These are phyloP conservation scores for Arachnomyces sp. DNA, from an alignment of 2,329 filamentous ascomycete species.

Conservation along the genomic window DNA sequence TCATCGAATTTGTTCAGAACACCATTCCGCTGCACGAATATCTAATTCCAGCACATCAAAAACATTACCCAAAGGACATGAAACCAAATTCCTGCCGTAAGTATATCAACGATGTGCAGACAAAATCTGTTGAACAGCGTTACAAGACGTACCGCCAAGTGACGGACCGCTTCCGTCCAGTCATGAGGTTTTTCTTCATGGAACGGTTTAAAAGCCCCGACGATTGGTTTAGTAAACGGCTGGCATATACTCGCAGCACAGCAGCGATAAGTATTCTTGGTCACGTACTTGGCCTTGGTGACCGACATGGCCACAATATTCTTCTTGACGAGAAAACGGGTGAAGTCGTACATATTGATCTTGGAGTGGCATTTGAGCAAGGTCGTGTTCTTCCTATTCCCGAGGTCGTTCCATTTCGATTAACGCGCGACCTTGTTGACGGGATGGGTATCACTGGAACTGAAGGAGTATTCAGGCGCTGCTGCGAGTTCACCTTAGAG, in stretches of 20 bases:
- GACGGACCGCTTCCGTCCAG: slow-evolving; percentile 75
- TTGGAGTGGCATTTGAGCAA: slow-evolving; percentile 95
- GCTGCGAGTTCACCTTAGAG: slow-evolving; percentile 94
- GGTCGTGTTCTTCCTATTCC: slow-evolving; percentile 91
- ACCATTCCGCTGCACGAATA: slow-evolving; percentile 90
- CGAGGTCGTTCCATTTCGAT: slow-evolving; percentile 88
- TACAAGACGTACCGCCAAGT: slow-evolving; percentile 71
- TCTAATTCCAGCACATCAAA: slow-evolving; percentile 80
- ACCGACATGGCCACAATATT: slow-evolving; percentile 95
- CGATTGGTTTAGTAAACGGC: slow-evolving; percentile 84
- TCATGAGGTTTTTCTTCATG: slow-evolving; percentile 96
- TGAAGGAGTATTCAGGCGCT: slow-evolving; percentile 93
- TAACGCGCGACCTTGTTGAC: slow-evolving; percentile 91
- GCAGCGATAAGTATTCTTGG: slow-evolving; percentile 94
- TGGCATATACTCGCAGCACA: slow-evolving; percentile 88
- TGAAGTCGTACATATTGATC: slow-evolving; percentile 92
- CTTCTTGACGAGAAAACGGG: slow-evolving; percentile 82
- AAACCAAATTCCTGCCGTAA: slow-evolving; percentile 70
- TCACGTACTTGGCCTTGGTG: slow-evolving; percentile 84
- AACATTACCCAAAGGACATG: slow-evolving; percentile 77
- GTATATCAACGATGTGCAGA: slow-evolving; percentile 67
- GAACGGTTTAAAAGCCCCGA: slow-evolving; percentile 90
- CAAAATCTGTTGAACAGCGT: slow-evolving; percentile 61
- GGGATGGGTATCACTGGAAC: slow-evolving; percentile 94
- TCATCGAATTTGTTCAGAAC: slow-evolving; percentile 95